phyloP scores from a whole-genome alignment of 352 stramenopile species.

The Phytopythium kandeliae region DNA sequence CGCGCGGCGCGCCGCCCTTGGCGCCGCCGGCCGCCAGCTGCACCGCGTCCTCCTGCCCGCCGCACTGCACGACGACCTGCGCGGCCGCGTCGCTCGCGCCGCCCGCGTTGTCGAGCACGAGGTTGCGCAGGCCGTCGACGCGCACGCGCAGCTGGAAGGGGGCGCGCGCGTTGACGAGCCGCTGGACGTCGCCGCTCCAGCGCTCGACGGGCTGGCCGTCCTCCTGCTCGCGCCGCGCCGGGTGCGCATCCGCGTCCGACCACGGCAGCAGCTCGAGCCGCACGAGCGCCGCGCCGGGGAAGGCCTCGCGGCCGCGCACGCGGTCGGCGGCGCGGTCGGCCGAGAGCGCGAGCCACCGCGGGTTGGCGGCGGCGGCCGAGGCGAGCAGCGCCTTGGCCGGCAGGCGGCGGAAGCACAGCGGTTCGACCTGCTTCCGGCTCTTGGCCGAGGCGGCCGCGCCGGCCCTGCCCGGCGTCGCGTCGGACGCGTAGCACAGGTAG shows the following conservation, averaged over 20 bases:
- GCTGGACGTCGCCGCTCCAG: constrained; percentile 27
- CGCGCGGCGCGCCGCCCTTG: too few species aligned
- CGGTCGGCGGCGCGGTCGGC: constrained; percentile 57
- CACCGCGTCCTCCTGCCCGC: constrained; percentile 23
- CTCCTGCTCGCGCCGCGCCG: background rate
- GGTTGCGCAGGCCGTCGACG: constrained; percentile 43
- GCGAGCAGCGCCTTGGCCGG: constrained; percentile 47
- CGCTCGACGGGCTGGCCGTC: background rate
- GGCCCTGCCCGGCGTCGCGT: background rate
- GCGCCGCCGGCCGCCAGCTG: constrained; percentile 21
- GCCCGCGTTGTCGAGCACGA: constrained; percentile 13
- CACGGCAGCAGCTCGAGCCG: constrained; percentile 26
- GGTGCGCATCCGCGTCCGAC: constrained; percentile 1
- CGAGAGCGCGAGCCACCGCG: constrained; percentile 57
- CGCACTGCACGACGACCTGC: constrained; percentile 51
- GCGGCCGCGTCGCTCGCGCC: constrained; percentile 1
- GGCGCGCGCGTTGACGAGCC: constrained; percentile 48
- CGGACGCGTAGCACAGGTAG: constrained; percentile 44
- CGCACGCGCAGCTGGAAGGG: constrained; percentile 76
- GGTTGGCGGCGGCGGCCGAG: constrained; percentile 9
- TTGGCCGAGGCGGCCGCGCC: constrained; percentile 18
- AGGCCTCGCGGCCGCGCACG: constrained; percentile 36
- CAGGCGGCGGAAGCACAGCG: constrained; percentile 78
- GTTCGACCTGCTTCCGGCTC: constrained; percentile 37
- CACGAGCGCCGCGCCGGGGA: constrained; percentile 67